Conservation (phyloP, 805 yeast genomes). For the Wilhelminamyces savonicus region DNA sequence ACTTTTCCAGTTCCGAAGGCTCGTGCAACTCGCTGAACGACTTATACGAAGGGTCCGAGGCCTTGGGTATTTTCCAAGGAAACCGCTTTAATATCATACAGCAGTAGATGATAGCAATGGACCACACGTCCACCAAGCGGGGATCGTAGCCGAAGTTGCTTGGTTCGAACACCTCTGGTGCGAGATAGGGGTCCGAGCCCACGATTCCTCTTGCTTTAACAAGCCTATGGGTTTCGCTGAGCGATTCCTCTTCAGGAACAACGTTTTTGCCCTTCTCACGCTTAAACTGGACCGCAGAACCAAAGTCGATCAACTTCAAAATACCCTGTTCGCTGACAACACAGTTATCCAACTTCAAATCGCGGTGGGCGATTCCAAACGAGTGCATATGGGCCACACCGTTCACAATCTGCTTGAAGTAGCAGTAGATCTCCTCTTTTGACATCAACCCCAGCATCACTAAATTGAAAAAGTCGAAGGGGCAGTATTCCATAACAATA, state of each 20-base stretch:
- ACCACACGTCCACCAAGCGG: conserved; percentile 87
- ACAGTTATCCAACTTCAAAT: conserved; percentile 87
- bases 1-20: conserved; percentile 16
- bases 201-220: conserved; percentile 73
- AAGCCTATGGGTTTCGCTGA: conserved; percentile 47
- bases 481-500: conserved; percentile 91
- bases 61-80: conserved; percentile 94
- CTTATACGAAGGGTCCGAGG: conserved; percentile 66
- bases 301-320: conserved; percentile 86
- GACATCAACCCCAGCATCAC: conserved; percentile 86
- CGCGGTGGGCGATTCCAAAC: conserved; percentile 89
- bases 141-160: conserved; percentile 63
- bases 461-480: conserved; percentile 84
- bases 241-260: conserved; percentile 1
- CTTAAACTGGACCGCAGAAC: conserved; percentile 80
- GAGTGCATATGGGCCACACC: conserved; percentile 76
- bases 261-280: conserved; percentile 32
- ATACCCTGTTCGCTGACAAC: conserved; percentile 73
- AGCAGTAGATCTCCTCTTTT: conserved; percentile 65
- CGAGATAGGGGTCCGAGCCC: conserved; percentile 93
- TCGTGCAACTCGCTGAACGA: too few relatives aligned
- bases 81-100: conserved; percentile 83
- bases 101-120: conserved; percentile 84
- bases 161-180: conserved; percentile 75
- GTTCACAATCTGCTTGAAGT: conserved; percentile 69